A percentile compares a stretch with the other conserved stretches of the same genome.
phyloP scores from a whole-genome alignment of 768 basidiomycete genomes.

The Melanogaster broomeanus region DNA sequence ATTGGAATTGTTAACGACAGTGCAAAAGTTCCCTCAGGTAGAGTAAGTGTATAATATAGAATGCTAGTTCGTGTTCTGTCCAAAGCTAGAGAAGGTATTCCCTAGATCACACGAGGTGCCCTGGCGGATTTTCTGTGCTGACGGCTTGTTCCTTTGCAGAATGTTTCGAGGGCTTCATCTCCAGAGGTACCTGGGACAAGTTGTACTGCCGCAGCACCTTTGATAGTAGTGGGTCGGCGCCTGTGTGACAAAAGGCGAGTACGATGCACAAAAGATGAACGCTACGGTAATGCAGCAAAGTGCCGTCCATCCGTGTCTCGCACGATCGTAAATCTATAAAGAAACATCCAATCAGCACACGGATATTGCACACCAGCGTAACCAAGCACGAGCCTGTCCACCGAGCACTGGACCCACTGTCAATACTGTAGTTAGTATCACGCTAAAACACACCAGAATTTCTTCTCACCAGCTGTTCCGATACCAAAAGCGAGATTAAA shows the following conservation, averaged over 20 bases:
- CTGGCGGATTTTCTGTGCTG: background rate
- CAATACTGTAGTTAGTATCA: conserved; percentile 4
- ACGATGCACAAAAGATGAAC: conserved; percentile 40
- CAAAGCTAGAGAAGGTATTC: background rate
- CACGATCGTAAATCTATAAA: conserved; percentile 58
- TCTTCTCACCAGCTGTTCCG: conserved; percentile 55
- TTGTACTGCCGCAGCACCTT: conserved; percentile 25
- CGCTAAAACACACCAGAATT: background rate
- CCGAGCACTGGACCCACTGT: conserved; percentile 72
- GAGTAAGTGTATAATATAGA: background rate
- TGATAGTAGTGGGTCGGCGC: conserved; percentile 43
- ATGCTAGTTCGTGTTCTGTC: conserved; percentile 6
- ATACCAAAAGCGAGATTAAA: conserved; percentile 74
- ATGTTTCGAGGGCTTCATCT: conserved; percentile 9
- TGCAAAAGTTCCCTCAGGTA: conserved; percentile 8
- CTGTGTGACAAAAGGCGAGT: conserved; percentile 49
- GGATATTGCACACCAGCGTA: background rate
- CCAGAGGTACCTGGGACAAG: conserved; percentile 9
- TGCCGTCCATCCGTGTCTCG: conserved; percentile 58
- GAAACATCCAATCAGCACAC: conserved; percentile 4
- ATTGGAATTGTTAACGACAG: conserved; percentile 1
- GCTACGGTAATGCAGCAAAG: conserved; percentile 51
- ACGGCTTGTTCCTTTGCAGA: background rate
- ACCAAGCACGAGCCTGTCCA: conserved; percentile 51
- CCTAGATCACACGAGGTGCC: conserved; percentile 2